These are phyloP conservation scores for Tricholoma matsutake DNA, from an alignment of 768 basidiomycete genomes.

Conservation along the genomic window DNA sequence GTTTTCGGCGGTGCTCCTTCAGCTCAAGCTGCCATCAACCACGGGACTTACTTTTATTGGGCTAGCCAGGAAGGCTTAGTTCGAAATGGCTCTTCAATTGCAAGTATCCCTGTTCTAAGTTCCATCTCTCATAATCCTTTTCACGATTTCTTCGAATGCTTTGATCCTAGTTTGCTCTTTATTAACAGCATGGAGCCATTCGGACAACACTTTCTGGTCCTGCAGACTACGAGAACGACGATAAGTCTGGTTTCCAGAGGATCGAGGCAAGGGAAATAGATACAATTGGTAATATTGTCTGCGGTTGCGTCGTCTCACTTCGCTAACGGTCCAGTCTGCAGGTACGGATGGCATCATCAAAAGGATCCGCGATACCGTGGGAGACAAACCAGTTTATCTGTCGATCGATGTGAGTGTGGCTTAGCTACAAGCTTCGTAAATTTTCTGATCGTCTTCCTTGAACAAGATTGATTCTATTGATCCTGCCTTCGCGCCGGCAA, in stretches of 20 bases:
- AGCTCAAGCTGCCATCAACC: constrained; percentile 72
- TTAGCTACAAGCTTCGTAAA: background rate
- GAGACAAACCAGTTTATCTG: constrained; percentile 70
- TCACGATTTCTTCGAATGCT: constrained; percentile 31
- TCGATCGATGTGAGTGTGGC: constrained; percentile 61
- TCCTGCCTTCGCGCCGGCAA: constrained; percentile 79
- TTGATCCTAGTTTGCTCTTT: constrained; percentile 70
- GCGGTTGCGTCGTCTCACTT: background rate
- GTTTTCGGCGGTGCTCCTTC: constrained; percentile 76
- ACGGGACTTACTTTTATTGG: constrained; percentile 91
- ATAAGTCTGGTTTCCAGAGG: constrained; percentile 73
- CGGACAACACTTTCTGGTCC: constrained; percentile 78
- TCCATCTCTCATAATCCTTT: constrained; percentile 16
- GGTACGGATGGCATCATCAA: constrained; percentile 75
- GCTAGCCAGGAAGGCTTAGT: constrained; percentile 82
- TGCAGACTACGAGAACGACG: constrained; percentile 76
- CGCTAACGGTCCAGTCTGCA: constrained; percentile 18
- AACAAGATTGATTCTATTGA: constrained; percentile 58
- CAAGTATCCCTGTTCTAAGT: constrained; percentile 53
- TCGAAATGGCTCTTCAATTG: constrained; percentile 74
- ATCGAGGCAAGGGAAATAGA: constrained; percentile 87
- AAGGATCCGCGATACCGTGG: constrained; percentile 77
- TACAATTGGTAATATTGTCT: constrained; percentile 50
- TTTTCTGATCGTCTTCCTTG: constrained; percentile 1
- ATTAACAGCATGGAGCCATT: constrained; percentile 78